Conservation (phyloP, 2,329 filamentous ascomycete genomes). For the Penicillium sclerotigenum region DNA sequence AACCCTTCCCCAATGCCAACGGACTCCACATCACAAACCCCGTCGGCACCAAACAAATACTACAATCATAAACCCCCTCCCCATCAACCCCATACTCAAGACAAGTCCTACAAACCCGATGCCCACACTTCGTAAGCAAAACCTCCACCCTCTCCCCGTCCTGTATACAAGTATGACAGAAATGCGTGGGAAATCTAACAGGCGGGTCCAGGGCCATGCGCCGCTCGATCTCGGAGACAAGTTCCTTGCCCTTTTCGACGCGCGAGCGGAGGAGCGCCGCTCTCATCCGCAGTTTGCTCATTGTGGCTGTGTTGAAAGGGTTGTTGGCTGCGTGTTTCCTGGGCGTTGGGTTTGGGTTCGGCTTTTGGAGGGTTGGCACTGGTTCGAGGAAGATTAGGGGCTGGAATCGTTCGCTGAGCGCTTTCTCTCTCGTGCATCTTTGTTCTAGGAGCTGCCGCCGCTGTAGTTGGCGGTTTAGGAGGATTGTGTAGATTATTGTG, state of each 20-base stretch:
- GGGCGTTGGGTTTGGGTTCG: not conserved
- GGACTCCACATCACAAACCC: conserved; percentile 14
- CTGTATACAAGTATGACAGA: conserved; percentile 24
- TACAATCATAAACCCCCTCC: conserved; percentile 19
- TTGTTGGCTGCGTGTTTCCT: not conserved
- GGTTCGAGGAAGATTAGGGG: conserved; percentile 21
- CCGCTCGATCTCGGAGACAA: conserved; percentile 22
- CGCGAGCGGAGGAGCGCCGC: conserved; percentile 19
- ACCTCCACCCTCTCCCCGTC: conserved; percentile 15
- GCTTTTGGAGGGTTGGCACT: conserved; percentile 13
- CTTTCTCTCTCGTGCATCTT: conserved; percentile 14
- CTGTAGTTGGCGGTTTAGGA: conserved; percentile 21
- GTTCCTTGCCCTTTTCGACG: conserved; percentile 27
- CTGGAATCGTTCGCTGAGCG: conserved; percentile 12
- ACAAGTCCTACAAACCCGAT: conserved; percentile 23
- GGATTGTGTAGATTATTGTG: conserved; percentile 17
- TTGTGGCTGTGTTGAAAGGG: not conserved
- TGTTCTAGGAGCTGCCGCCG: conserved; percentile 23
- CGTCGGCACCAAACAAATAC: conserved; percentile 20
- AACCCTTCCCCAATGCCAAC: not conserved
- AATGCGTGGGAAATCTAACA: conserved; percentile 19
- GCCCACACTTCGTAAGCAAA: conserved; percentile 21
- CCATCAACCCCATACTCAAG: conserved; percentile 13
- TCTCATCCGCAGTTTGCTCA: conserved; percentile 3
- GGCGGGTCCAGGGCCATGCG: conserved; percentile 12